Conservation (phyloP, 805 yeast genomes). For the Blastobotrys terrestris region DNA sequence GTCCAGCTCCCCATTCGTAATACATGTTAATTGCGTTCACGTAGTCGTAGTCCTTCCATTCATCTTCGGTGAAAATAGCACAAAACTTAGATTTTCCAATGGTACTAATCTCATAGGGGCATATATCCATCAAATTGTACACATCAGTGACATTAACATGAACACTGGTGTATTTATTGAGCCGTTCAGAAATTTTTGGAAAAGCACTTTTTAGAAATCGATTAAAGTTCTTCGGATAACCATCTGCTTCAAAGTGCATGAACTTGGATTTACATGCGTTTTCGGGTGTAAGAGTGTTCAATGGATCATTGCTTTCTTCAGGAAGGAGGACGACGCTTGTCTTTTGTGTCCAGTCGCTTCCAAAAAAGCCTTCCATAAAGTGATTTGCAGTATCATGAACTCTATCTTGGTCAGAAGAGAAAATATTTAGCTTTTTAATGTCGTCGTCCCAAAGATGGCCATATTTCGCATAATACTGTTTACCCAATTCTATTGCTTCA, state of each 20-base stretch:
- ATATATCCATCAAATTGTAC: conserved; percentile 37
- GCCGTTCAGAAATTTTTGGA: neutral
- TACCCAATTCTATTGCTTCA: neutral
- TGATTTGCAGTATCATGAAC: conserved; percentile 48
- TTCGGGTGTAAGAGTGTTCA: conserved; percentile 41
- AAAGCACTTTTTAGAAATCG: conserved; percentile 9
- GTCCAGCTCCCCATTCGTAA: conserved; percentile 30
- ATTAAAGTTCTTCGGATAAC: conserved; percentile 3
- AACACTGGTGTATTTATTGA: conserved; percentile 30
- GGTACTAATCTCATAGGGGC: conserved; percentile 47
- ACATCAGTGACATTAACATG: conserved; percentile 39
- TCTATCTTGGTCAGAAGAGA: conserved; percentile 50
- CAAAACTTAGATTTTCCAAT: conserved; percentile 39
- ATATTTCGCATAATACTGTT: neutral
- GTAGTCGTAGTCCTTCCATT: conserved; percentile 26
- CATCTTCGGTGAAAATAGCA: conserved; percentile 29
- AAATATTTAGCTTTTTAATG: conserved; percentile 41
- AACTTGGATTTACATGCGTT: conserved; percentile 8
- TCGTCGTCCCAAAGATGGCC: conserved; percentile 2
- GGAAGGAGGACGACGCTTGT: conserved; percentile 43
- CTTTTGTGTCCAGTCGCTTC: conserved; percentile 35
- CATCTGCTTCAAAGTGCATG: conserved; percentile 21
- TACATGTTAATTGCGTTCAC: conserved; percentile 18
- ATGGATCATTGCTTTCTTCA: conserved; percentile 11
- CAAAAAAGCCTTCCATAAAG: conserved; percentile 57